Evolutionary conservation across 208 protist genomes (phyloP).

Genomic region (Leishmania tropica): DNA sequence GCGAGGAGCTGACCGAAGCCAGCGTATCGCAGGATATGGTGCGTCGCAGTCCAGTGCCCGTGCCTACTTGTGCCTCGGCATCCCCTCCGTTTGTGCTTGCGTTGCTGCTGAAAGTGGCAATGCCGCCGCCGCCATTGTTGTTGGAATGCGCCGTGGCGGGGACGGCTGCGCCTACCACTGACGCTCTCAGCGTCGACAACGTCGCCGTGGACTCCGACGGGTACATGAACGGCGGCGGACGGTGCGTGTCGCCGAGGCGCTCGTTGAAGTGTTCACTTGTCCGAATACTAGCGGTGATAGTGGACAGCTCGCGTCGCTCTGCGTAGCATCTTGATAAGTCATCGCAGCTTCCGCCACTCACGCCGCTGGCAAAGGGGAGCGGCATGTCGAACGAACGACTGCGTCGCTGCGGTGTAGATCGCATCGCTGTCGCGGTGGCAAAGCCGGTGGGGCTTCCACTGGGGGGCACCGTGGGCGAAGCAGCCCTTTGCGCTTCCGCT

Average conservation of each 20-base stretch:
- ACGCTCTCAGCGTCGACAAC: conserved; percentile 10
- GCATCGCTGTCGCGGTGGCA: not conserved
- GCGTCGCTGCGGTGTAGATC: not conserved
- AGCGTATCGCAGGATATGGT: conserved; percentile 22
- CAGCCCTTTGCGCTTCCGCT: not conserved
- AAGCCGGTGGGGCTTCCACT: not conserved
- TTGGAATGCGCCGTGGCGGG: not conserved
- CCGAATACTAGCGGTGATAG: not conserved
- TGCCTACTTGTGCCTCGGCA: not conserved
- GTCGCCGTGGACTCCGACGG: conserved; percentile 1
- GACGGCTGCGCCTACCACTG: not conserved
- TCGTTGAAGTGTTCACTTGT: conserved; percentile 2
- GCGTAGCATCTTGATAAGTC: conserved; percentile 5
- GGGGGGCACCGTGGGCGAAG: not conserved
- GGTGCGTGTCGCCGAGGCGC: not conserved
- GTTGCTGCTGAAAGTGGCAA: not conserved
- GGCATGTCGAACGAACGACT: conserved; percentile 9
- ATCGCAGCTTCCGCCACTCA: conserved; percentile 4
- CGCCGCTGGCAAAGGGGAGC: conserved; percentile 1
- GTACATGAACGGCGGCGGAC: not conserved
- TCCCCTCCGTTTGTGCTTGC: not conserved
- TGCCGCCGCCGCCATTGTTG: not conserved
- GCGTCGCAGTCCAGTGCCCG: not conserved
- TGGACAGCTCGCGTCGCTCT: not conserved
- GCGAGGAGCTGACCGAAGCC: conserved; percentile 24